Evolutionary conservation across 2,329 filamentous ascomycete species (phyloP).

Genomic region (Immersiporthe knoxdaviesiana): DNA sequence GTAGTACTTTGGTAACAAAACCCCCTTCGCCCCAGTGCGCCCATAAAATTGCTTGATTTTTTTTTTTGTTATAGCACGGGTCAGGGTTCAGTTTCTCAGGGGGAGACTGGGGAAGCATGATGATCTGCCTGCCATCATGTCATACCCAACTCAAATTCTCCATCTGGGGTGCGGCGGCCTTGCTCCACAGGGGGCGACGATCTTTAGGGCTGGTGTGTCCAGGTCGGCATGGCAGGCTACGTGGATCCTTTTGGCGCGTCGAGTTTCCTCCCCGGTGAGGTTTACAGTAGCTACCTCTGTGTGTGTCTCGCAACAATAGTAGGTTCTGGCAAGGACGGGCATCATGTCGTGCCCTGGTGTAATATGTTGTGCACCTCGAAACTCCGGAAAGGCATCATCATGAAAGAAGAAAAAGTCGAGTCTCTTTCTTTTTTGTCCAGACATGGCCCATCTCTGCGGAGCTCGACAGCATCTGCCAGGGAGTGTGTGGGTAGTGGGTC

Average conservation of each 20-base stretch:
- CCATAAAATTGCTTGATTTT: not conserved
- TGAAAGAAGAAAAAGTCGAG: constrained; percentile 6
- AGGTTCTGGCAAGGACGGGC: not conserved
- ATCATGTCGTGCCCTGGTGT: constrained; percentile 5
- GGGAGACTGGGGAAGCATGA: constrained; percentile 16
- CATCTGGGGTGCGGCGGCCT: constrained; percentile 1
- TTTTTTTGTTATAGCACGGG: not conserved
- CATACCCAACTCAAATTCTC: constrained; percentile 9
- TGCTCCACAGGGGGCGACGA: constrained; percentile 12
- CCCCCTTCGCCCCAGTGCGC: no score
- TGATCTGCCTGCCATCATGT: constrained; percentile 11
- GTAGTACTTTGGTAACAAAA: not conserved
- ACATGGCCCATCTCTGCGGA: not conserved
- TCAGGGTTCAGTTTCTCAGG: not conserved
- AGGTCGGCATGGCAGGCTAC: constrained; percentile 19
- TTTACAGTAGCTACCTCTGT: not conserved
- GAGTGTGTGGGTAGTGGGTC: not conserved
- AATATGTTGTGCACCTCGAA: constrained; percentile 14
- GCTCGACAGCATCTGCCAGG: not conserved
- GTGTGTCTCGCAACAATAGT: not conserved
- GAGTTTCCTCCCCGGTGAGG: not conserved
- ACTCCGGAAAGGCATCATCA: constrained; percentile 13
- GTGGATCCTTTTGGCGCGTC: constrained; percentile 14
- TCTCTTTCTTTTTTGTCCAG: not conserved
- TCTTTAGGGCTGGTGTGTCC: constrained; percentile 10